Conservation (phyloP, 225 moss, liverwort and hornwort genomes). For the Polytrichum formosum region DNA sequence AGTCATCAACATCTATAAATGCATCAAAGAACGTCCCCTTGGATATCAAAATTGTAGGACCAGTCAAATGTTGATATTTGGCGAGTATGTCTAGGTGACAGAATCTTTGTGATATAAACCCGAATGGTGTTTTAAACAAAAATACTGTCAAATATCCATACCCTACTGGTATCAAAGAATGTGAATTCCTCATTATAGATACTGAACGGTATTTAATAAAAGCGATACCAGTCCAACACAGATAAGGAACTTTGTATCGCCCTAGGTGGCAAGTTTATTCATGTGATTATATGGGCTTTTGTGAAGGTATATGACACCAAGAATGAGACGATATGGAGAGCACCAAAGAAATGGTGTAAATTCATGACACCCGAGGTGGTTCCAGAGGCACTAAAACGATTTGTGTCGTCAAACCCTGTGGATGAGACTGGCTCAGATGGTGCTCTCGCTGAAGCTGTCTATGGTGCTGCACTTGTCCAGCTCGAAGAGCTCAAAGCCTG, state of each 20-base stretch:
- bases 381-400: constrained; percentile 60
- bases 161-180: too few relatives aligned
- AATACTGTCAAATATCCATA: too few relatives aligned
- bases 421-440: constrained; percentile 55
- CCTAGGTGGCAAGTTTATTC: not conserved
- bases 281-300: not conserved
- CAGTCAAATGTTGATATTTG: too few relatives aligned
- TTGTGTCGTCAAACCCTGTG: constrained; percentile 73
- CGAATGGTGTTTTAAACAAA: too few relatives aligned
- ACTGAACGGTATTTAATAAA: too few relatives aligned
- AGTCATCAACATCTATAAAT: too few relatives aligned
- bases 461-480: constrained; percentile 60
- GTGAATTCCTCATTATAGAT: too few relatives aligned
- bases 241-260: not conserved
- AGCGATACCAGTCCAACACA: not conserved
- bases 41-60: too few relatives aligned
- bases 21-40: too few relatives aligned
- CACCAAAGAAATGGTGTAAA: constrained; percentile 65
- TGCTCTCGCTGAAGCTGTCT: constrained; percentile 48
- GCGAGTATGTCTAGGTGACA: too few relatives aligned
- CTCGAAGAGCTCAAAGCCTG: constrained; percentile 73
- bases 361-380: constrained; percentile 50
- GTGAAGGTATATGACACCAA: constrained; percentile 68
- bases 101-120: too few relatives aligned
- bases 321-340: constrained; percentile 52